These are phyloP conservation scores for Trichoderma parareesei DNA, from an alignment of 495 filamentous ascomycete species.

Conservation along the genomic window DNA sequence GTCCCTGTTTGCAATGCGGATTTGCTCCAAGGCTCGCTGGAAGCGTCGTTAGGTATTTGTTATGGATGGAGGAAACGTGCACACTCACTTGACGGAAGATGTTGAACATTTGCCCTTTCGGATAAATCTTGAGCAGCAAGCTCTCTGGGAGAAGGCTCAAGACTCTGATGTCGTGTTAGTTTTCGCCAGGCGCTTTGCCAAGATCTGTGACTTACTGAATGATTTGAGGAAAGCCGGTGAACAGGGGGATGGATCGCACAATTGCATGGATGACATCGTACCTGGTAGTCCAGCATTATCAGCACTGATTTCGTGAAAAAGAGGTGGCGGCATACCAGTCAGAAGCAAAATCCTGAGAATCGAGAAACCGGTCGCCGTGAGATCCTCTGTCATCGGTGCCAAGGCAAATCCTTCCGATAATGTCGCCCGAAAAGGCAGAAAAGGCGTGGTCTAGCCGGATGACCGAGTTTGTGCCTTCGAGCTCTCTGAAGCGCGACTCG, in stretches of 20 bases:
- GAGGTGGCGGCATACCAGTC: constrained; percentile 14
- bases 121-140: constrained; percentile 17
- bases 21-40: background rate
- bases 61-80: background rate
- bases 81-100: constrained; percentile 15
- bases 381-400: constrained; percentile 10
- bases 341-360: constrained; percentile 15
- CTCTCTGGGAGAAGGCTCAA: constrained; percentile 6
- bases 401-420: constrained; percentile 17
- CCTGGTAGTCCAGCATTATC: background rate
- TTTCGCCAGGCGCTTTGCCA: background rate
- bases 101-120: constrained; percentile 15
- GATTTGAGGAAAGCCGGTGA: constrained; percentile 19
- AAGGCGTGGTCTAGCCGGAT: constrained; percentile 26
- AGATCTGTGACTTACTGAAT: constrained; percentile 8
- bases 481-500: background rate
- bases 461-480: constrained; percentile 14
- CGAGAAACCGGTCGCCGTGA: constrained; percentile 12
- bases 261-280: constrained; percentile 15
- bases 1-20: background rate
- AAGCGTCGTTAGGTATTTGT: background rate
- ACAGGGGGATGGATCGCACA: constrained; percentile 15
- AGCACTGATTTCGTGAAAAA: background rate
- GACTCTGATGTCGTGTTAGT: background rate
- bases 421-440: constrained; percentile 20